Percentiles rank a stretch among this genome's conserved stretches.
Conservation (phyloP, 352 stramenopile genomes). For the Phytopythium sindhum region DNA sequence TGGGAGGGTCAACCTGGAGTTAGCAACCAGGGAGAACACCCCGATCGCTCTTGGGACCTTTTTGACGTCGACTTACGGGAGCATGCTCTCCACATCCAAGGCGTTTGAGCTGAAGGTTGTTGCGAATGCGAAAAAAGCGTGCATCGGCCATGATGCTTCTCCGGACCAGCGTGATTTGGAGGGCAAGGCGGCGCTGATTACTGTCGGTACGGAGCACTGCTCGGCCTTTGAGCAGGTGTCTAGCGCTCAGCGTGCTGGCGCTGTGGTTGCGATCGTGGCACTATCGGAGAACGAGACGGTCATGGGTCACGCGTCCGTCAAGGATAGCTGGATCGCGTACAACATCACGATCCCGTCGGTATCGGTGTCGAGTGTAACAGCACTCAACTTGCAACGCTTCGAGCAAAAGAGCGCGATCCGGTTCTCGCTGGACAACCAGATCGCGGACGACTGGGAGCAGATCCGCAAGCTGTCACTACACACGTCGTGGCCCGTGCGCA, state of each 20-base stretch:
- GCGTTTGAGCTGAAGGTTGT: slow-evolving; percentile 18
- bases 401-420: slow-evolving; percentile 15
- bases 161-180: slow-evolving; percentile 6
- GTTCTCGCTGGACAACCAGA: slow-evolving; percentile 33
- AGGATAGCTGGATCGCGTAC: slow-evolving; percentile 56
- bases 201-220: slow-evolving; percentile 20
- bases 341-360: slow-evolving; percentile 61
- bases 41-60: slow-evolving; percentile 39
- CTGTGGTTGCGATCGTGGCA: slow-evolving; percentile 31
- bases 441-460: slow-evolving; percentile 51
- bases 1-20: slow-evolving; percentile 26
- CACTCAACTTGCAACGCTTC: slow-evolving; percentile 17
- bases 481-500: slow-evolving; percentile 44
- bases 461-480: slow-evolving; percentile 28
- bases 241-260: slow-evolving; percentile 38
- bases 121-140: slow-evolving; percentile 24
- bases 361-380: slow-evolving; percentile 33
- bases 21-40: neutral
- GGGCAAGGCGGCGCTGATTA: slow-evolving; percentile 32
- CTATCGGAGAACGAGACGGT: slow-evolving; percentile 20
- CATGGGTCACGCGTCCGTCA: slow-evolving; percentile 30
- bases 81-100: slow-evolving; percentile 27
- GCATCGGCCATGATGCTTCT: slow-evolving; percentile 11
- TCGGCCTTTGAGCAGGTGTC: slow-evolving; percentile 43
- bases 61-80: slow-evolving; percentile 46